phyloP scores from a whole-genome alignment of 108 stramenopile genomes.

The Conticribra guillardii region DNA sequence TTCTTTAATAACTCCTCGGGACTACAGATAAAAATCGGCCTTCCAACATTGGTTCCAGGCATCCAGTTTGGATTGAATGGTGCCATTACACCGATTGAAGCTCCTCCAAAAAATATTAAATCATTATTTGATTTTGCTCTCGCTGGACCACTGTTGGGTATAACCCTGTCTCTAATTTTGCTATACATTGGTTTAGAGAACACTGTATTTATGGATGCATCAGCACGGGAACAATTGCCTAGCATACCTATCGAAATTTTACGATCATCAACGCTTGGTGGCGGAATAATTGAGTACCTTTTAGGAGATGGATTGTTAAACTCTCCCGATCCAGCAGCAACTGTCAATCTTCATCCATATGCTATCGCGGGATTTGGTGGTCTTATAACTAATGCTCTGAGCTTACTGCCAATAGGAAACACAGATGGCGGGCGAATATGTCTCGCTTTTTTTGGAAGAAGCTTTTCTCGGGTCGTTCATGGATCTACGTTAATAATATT shows the following conservation, averaged over 20 bases:
- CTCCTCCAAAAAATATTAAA: slow-evolving; percentile 54
- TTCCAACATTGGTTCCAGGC: slow-evolving; percentile 62
- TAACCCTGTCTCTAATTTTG: slow-evolving; percentile 42
- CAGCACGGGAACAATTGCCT: slow-evolving; percentile 41
- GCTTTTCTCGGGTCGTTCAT: slow-evolving; percentile 59
- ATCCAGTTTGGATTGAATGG: slow-evolving; percentile 57
- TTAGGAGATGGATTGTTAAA: slow-evolving; percentile 52
- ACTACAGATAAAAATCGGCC: slow-evolving; percentile 49
- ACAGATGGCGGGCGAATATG: slow-evolving; percentile 82
- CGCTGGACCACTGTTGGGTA: slow-evolving; percentile 58
- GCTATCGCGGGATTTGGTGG: slow-evolving; percentile 65
- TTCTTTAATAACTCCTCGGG: neutral
- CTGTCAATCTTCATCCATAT: slow-evolving; percentile 60
- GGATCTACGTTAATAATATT: slow-evolving; percentile 53
- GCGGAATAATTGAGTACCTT: slow-evolving; percentile 58
- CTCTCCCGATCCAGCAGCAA: slow-evolving; percentile 38
- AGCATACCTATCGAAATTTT: slow-evolving; percentile 53
- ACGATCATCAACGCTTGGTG: slow-evolving; percentile 53
- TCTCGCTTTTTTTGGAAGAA: slow-evolving; percentile 72
- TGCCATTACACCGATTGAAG: slow-evolving; percentile 53
- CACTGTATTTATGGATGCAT: slow-evolving; percentile 53
- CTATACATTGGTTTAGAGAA: slow-evolving; percentile 55
- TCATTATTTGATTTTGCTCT: slow-evolving; percentile 71
- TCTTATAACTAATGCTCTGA: slow-evolving; percentile 60
- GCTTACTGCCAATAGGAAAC: slow-evolving; percentile 67